Evolutionary conservation across 495 filamentous ascomycete genomes (phyloP).

Genomic region (Astrothelium macrocarpum): DNA sequence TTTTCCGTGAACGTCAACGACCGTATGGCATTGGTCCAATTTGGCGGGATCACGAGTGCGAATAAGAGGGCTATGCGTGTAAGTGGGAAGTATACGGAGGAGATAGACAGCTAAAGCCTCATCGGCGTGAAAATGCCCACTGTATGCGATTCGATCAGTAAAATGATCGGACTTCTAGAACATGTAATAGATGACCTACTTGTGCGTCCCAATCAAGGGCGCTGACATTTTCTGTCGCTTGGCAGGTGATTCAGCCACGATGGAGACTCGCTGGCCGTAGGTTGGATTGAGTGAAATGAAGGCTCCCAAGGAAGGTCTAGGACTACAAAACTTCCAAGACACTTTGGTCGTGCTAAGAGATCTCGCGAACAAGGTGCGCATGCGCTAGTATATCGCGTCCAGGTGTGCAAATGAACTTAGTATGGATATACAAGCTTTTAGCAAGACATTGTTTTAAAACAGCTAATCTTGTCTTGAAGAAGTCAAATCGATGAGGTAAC

Average conservation of each 20-base stretch:
- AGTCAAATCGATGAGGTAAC: too few relatives aligned
- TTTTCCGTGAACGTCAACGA: constrained; percentile 90
- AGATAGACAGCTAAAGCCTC: constrained; percentile 97
- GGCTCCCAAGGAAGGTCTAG: too few relatives aligned
- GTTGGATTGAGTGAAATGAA: neutral
- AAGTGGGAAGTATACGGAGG: constrained; percentile 78
- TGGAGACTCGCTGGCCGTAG: neutral
- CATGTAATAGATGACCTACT: constrained; percentile 34
- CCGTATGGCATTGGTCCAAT: constrained; percentile 77
- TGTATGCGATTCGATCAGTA: constrained; percentile 23
- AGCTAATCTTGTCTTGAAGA: too few relatives aligned
- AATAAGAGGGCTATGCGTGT: constrained; percentile 61
- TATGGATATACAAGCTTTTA: too few relatives aligned
- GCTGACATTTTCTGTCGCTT: constrained; percentile 31
- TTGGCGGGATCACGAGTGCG: constrained; percentile 76
- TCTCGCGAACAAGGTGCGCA: too few relatives aligned
- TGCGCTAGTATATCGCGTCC: too few relatives aligned
- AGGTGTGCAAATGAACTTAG: too few relatives aligned
- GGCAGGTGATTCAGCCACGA: constrained; percentile 21
- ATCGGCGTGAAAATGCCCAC: constrained; percentile 96
- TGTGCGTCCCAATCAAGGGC: constrained; percentile 75
- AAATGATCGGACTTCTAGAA: too few relatives aligned
- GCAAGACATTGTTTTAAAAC: too few relatives aligned
- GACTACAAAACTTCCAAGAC: too few relatives aligned
- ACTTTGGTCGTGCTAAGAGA: too few relatives aligned